Base-by-base conservation (phyloP, 495 filamentous ascomycete genomes). In the Xylona heveae region DNA sequence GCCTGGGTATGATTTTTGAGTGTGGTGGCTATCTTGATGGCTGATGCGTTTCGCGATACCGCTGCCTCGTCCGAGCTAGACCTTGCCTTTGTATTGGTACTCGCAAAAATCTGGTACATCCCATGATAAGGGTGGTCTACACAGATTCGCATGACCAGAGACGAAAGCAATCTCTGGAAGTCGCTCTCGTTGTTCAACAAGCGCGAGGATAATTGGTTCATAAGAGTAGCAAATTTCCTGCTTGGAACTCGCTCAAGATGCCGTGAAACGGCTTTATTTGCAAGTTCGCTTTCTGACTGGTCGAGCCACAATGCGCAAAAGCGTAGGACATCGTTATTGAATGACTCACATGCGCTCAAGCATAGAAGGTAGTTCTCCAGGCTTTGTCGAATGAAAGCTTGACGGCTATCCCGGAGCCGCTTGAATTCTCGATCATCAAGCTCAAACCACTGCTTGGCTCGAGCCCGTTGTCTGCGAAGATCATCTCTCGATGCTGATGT, bases 271-370 rank as follows among this genome's bases (percentile, higher is more conserved):
- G 79, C 76, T 19, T 62, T 58, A 42, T 94, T 94, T 3, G 78
- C 74, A 20, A 70, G 66, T 3, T 63, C 49, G 37, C 68, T 68
- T 14, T 68, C 66, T 1, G 76, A 74, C 28, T 84, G 64, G 43
- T 92, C 80, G 15, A 95, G 61, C 88, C 88, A 99, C 6, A 99
- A 52, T 5, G 90, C 78, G 39, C 82, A 84, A 48, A 99, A 94
- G n/a, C 88, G 74, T 22, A 99, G 64, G 12, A 77, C 72, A 50
- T 91, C 81, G 35, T 75, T 84, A 46, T 94, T 78, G 47, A 84
- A 77, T 24, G 74, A 64, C 47, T 99, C 82, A 22, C 74, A 84
- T 20, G 84, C 79, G 25, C 61, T 62, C 14, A 99, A 59, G 10
- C 73, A 74, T 7, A 83, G 72, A 2, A 99, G 68, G 43, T 99